A percentile compares a stretch with the other conserved stretches of the same genome.
These are phyloP conservation scores for Ramaria sp. DNA, from an alignment of 768 basidiomycete species.

Conservation along the genomic window DNA sequence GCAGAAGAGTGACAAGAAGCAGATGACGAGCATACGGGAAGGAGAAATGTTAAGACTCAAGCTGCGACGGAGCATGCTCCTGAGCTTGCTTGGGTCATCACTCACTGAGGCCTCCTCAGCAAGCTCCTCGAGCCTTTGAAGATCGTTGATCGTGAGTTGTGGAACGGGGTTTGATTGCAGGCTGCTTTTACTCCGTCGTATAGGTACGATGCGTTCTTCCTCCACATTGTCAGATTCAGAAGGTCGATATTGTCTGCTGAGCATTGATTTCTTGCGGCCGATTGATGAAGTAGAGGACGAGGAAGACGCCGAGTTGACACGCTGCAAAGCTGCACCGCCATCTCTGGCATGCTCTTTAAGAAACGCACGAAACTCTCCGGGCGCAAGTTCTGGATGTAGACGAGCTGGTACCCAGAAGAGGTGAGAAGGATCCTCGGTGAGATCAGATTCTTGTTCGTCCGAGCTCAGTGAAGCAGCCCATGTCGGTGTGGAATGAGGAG, in stretches of 20 bases:
- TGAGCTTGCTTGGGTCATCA: slow-evolving; percentile 71
- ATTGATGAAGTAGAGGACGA: slow-evolving; percentile 32
- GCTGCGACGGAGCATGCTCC: slow-evolving; percentile 72
- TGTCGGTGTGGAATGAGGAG: slow-evolving; percentile 29
- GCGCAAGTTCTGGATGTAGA: slow-evolving; percentile 95
- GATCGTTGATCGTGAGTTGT: slow-evolving; percentile 83
- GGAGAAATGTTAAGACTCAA: slow-evolving; percentile 80
- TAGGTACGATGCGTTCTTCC: slow-evolving; percentile 50
- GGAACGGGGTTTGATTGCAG: slow-evolving; percentile 60
- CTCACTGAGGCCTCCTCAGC: slow-evolving; percentile 82
- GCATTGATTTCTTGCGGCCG: slow-evolving; percentile 86
- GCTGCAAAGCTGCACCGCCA: slow-evolving; percentile 26
- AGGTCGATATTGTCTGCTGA: slow-evolving; percentile 88
- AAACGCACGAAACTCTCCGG: slow-evolving; percentile 90
- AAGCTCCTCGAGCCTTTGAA: slow-evolving; percentile 89
- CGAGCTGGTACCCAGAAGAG: slow-evolving; percentile 98
- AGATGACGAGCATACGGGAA: slow-evolving; percentile 48
- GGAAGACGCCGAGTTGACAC: slow-evolving; percentile 36
- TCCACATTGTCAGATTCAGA: slow-evolving; percentile 66
- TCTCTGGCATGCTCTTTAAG: slow-evolving; percentile 86
- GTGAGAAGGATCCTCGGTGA: slow-evolving; percentile 69
- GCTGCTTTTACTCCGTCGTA: slow-evolving; percentile 58
- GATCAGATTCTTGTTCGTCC: slow-evolving; percentile 16
- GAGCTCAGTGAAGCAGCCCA: slow-evolving; percentile 27
- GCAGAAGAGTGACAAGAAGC: slow-evolving; percentile 12